phyloP scores from a whole-genome alignment of 2,329 filamentous ascomycete species.

The Bipolaris bicolor region DNA sequence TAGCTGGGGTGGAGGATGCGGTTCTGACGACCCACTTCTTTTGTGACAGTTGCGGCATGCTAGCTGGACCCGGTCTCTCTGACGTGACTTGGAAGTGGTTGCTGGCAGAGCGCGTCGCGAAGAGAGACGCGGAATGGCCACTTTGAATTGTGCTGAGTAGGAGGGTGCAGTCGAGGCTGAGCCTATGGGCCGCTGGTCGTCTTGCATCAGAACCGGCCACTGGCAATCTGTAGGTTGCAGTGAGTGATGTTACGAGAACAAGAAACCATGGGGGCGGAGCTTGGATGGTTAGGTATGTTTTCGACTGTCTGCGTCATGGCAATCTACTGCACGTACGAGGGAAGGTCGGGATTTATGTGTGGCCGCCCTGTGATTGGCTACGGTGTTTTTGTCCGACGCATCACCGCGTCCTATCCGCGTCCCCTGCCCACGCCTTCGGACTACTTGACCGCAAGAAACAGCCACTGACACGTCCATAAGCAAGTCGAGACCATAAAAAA shows the following conservation, averaged over 20 bases:
- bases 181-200: conserved; percentile 3
- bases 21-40: conserved; percentile 16
- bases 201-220: conserved; percentile 13
- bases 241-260: not conserved
- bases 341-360: not conserved
- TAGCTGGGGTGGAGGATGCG: not conserved
- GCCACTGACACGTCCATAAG: too few species aligned
- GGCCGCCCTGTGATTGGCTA: conserved; percentile 14
- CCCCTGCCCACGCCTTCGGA: not conserved
- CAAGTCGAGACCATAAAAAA: too few species aligned
- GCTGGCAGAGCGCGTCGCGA: conserved; percentile 12
- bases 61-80: conserved; percentile 14
- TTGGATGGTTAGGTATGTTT: not conserved
- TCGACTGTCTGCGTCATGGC: conserved; percentile 9
- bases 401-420: not conserved
- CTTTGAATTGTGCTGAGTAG: conserved; percentile 8
- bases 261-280: conserved; percentile 5
- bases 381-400: conserved; percentile 3
- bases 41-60: conserved; percentile 25
- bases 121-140: conserved; percentile 15
- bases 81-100: conserved; percentile 9
- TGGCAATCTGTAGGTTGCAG: conserved; percentile 1
- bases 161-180: not conserved
- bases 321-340: not conserved
- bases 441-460: too few species aligned